Conservation (phyloP, 108 stramenopile species). For the Skeletonema grethae region DNA sequence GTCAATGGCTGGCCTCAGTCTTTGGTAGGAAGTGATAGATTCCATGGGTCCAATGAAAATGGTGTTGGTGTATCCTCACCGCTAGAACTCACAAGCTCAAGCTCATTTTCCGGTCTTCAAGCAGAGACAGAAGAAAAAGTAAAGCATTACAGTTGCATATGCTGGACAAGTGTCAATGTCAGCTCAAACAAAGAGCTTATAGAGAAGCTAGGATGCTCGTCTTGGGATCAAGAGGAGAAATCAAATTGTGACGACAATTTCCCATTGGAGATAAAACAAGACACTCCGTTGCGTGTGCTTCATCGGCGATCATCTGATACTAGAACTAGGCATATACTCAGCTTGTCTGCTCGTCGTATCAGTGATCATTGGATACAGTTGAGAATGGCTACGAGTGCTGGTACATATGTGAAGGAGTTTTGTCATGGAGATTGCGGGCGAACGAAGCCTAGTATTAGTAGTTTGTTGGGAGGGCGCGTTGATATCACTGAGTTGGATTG, state of each 20-base stretch:
- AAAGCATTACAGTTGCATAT: conserved; percentile 81
- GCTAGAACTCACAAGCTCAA: conserved; percentile 49
- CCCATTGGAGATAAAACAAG: conserved; percentile 70
- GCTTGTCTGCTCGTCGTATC: conserved; percentile 49
- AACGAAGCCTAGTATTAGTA: conserved; percentile 68
- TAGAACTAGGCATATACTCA: conserved; percentile 56
- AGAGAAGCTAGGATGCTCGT: conserved; percentile 31
- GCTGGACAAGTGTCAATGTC: conserved; percentile 61
- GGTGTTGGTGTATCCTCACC: conserved; percentile 65
- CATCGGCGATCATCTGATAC: conserved; percentile 74
- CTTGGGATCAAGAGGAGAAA: conserved; percentile 19
- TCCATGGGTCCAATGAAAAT: conserved; percentile 63
- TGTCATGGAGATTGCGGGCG: conserved; percentile 86
- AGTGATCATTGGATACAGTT: conserved; percentile 77
- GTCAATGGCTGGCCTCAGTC: conserved; percentile 38
- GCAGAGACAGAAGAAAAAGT: conserved; percentile 82
- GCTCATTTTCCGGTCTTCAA: conserved; percentile 62
- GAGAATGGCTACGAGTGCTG: conserved; percentile 68
- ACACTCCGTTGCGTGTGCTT: conserved; percentile 79
- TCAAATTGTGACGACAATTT: conserved; percentile 20
- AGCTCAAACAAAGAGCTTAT: conserved; percentile 32
- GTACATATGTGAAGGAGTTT: conserved; percentile 92
- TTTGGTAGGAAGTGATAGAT: conserved; percentile 19
- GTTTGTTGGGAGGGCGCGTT: conserved; percentile 71
- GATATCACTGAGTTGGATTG: conserved; percentile 84